Conservation (phyloP, 768 basidiomycete species). For the Tylopilus balloui region DNA sequence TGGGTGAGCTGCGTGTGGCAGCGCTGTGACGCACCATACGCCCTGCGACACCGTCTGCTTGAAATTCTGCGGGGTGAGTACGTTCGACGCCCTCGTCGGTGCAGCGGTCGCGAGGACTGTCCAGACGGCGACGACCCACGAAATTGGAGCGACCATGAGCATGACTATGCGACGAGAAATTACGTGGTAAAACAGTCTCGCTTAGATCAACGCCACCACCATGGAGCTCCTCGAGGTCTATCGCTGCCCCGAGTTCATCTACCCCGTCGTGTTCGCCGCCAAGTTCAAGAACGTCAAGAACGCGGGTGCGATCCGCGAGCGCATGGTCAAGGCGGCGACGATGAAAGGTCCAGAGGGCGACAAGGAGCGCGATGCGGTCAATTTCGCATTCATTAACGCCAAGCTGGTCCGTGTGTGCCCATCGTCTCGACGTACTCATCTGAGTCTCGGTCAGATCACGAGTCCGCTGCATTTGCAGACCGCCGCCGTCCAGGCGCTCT, state of each 20-base stretch:
- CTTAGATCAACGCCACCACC: conserved; percentile 2
- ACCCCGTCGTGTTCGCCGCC: conserved; percentile 50
- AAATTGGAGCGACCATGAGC: conserved; percentile 10
- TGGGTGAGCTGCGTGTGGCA: neutral
- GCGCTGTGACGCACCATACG: conserved; percentile 49
- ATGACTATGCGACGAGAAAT: conserved; percentile 5
- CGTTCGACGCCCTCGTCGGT: conserved; percentile 30
- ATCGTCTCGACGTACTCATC: conserved; percentile 8
- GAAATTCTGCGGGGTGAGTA: conserved; percentile 61
- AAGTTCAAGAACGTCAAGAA: conserved; percentile 69
- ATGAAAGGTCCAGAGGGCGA: conserved; percentile 58
- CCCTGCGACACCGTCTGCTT: conserved; percentile 47
- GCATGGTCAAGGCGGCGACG: conserved; percentile 69
- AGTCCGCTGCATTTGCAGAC: conserved; percentile 79
- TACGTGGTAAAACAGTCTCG: neutral
- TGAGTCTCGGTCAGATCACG: conserved; percentile 59
- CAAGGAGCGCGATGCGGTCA: conserved; percentile 67
- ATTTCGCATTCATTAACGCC: conserved; percentile 90
- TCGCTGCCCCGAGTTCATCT: conserved; percentile 49
- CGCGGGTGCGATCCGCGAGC: conserved; percentile 50
- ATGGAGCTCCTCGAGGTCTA: conserved; percentile 50
- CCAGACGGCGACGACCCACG: conserved; percentile 30
- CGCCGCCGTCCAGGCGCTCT: conserved; percentile 76
- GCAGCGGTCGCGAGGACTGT: conserved; percentile 31
- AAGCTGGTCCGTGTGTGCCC: conserved; percentile 53